phyloP scores from a whole-genome alignment of 129 eudicot genomes.

The Silybum marianum region DNA sequence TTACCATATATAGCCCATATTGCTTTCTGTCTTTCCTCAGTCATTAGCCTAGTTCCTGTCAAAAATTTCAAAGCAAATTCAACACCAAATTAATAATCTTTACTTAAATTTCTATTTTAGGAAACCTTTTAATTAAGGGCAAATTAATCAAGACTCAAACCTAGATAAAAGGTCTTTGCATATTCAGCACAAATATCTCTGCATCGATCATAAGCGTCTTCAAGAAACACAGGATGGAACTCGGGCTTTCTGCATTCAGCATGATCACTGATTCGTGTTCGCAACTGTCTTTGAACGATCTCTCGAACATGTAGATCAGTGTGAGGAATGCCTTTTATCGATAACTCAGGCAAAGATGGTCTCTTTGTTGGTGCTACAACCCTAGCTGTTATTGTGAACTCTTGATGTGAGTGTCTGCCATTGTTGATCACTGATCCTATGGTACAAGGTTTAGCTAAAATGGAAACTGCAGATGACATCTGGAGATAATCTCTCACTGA shows the following conservation, averaged over 20 bases:
- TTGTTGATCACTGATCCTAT: slow-evolving; percentile 27
- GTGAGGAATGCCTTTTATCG: slow-evolving; percentile 51
- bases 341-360: slow-evolving; percentile 41
- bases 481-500: slow-evolving; percentile 16
- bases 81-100: not conserved
- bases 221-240: slow-evolving; percentile 61
- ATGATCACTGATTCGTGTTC: slow-evolving; percentile 13
- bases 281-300: slow-evolving; percentile 59
- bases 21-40: slow-evolving; percentile 81
- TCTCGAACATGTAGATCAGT: slow-evolving; percentile 54
- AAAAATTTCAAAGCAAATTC: slow-evolving; percentile 13
- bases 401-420: slow-evolving; percentile 24
- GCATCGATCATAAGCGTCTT: slow-evolving; percentile 75
- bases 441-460: slow-evolving; percentile 33
- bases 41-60: slow-evolving; percentile 83
- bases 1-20: slow-evolving; percentile 97
- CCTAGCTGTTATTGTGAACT: slow-evolving; percentile 23
- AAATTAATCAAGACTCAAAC: slow-evolving; percentile 36
- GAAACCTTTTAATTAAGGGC: not conserved
- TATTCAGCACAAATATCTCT: slow-evolving; percentile 76
- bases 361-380: slow-evolving; percentile 57
- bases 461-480: slow-evolving; percentile 53
- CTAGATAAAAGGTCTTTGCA: slow-evolving; percentile 91
- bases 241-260: slow-evolving; percentile 29
- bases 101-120: not conserved